Evolutionary conservation across 139 green algal species (phyloP).

Genomic region (Coelastrella sp.): DNA sequence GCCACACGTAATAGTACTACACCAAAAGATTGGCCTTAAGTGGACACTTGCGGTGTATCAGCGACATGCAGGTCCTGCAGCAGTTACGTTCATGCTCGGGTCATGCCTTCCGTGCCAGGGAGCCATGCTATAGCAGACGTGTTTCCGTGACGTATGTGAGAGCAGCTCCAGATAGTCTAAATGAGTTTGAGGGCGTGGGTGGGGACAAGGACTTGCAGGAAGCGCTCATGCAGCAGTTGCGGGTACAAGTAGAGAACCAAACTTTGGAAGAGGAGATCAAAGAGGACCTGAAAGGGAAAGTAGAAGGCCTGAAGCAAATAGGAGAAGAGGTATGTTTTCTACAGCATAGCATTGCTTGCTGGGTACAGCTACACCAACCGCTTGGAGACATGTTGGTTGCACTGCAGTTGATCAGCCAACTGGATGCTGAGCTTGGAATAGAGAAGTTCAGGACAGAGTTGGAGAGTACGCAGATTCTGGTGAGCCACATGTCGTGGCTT

Average conservation of each 20-base stretch:
- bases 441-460: constrained; percentile 50
- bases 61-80: neutral
- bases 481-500: too few relatives aligned
- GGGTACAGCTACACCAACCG: too few relatives aligned
- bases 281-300: constrained; percentile 39
- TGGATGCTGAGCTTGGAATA: constrained; percentile 41
- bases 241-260: constrained; percentile 38
- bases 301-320: constrained; percentile 40
- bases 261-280: constrained; percentile 44
- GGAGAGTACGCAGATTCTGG: constrained; percentile 35
- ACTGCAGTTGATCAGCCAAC: constrained; percentile 31
- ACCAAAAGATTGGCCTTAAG: too few relatives aligned
- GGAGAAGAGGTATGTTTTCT: constrained; percentile 32
- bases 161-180: neutral
- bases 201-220: constrained; percentile 36
- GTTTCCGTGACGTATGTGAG: neutral
- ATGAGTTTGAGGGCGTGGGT: constrained; percentile 40
- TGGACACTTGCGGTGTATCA: too few relatives aligned
- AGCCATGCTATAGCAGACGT: neutral
- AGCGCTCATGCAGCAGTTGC: constrained; percentile 44
- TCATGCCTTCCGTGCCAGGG: neutral
- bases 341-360: too few relatives aligned
- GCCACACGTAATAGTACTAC: too few relatives aligned
- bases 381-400: neutral
- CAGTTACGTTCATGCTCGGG: neutral